Base-by-base conservation (phyloP, 163 green algal species). In the Prototheca stagnorum region DNA sequence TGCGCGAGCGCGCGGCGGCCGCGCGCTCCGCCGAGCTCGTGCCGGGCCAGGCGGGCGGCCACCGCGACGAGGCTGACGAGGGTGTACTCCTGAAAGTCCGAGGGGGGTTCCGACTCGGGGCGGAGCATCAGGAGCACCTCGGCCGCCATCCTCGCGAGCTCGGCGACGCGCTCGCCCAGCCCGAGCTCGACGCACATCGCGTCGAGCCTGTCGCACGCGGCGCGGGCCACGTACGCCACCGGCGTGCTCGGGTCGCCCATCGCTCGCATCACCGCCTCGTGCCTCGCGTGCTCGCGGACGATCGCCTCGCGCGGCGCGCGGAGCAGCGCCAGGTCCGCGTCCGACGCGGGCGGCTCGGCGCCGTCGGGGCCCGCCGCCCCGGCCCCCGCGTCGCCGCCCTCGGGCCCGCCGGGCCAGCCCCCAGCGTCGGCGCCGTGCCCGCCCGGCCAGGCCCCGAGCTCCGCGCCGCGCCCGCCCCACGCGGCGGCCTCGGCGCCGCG, bases 81-180 rank as follows among this genome's bases (percentile, higher is more conserved):
- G 7, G 75, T 86, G 70, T 92, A 89, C 57, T 89, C 79, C 63
- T 84, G 56, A 37, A 64, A 64, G 57, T 89, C 79, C 24, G 55
- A 77, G 28, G 78, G 64, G 1, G 65, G 52, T 62, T 89, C 79
- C 0, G 35, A 24, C 29, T 77, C 67, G 14, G 73, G 68, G 6
- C 81, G 65, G 72, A 85, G 82, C 57, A 86, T 78, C 35, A 92
- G 57, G 47, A 92, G 62, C 41, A 92, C 79, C 66, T 88, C 65
- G 0, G 79, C 79, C 5, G 76, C 74, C 73, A 86, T 53, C 31
- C 64, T 59, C n/a, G 54, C 70, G n/a, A 80, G 53, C 37, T 68
- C 62, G 20, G 67, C 53, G 1, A 75, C 57, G n/a, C 29, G 34
- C 16, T 39, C 31, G 34, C 50, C 56, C 28, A 74, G 58, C 2